Evolutionary conservation across 768 basidiomycete genomes (phyloP).

Genomic region (Leccinum barrowsii): DNA sequence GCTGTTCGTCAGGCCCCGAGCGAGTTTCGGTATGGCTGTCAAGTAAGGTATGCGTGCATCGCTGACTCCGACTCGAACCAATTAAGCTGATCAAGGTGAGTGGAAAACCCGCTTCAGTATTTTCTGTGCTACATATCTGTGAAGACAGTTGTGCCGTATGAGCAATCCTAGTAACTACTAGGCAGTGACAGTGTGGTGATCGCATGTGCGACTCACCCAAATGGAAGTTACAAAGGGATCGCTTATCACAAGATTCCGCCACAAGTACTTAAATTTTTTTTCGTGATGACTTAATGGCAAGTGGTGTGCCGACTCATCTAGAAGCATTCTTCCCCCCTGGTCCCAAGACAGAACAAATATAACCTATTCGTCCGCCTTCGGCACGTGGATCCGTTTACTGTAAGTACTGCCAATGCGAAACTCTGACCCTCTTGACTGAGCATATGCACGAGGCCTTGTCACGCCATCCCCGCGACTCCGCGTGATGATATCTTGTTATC

Average conservation of each 20-base stretch:
- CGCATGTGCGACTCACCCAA: no score
- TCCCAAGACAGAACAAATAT: background rate
- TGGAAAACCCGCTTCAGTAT: background rate
- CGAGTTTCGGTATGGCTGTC: background rate
- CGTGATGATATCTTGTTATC: constrained; percentile 13
- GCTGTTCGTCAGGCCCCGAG: no score
- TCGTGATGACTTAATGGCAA: background rate
- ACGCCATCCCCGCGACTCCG: constrained; percentile 11
- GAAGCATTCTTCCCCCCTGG: background rate
- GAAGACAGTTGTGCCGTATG: background rate
- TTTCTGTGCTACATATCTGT: background rate
- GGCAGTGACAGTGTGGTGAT: no score
- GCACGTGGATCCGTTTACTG: background rate
- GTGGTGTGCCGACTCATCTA: background rate
- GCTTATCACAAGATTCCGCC: background rate
- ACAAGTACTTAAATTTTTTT: background rate
- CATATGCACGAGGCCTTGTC: constrained; percentile 3
- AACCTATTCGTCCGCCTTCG: background rate
- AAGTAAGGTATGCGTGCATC: background rate
- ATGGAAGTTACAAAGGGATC: no score
- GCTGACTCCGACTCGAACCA: background rate
- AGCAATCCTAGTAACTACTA: no score
- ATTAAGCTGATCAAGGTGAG: background rate
- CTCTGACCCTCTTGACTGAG: constrained; percentile 4
- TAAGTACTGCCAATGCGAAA: background rate